Evolutionary conservation across 2,329 filamentous ascomycete species (phyloP).

Genomic region (Diaporthe sp.): DNA sequence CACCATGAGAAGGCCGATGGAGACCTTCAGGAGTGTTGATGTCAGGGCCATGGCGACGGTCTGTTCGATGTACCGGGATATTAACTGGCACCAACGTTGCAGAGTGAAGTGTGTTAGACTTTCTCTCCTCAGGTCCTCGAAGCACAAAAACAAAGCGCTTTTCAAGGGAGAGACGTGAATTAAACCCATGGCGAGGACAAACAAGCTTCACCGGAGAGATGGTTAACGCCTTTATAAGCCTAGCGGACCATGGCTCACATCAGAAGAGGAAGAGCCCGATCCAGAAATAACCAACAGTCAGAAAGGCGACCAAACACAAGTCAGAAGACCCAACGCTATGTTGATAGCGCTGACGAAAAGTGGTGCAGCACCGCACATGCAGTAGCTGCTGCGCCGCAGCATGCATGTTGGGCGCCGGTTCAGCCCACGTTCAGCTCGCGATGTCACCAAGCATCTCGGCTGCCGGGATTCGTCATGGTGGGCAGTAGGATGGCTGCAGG

Average conservation of each 20-base stretch:
- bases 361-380: not conserved
- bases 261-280: not conserved
- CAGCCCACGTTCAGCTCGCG: constrained; percentile 9
- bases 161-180: not conserved
- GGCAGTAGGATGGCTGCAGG: not conserved
- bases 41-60: constrained; percentile 37
- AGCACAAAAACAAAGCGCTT: not conserved
- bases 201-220: not conserved
- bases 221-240: constrained; percentile 12
- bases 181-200: not conserved
- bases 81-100: not conserved
- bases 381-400: not conserved
- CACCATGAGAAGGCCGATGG: constrained; percentile 51
- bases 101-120: not conserved
- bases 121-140: not conserved
- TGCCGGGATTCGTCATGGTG: constrained; percentile 15
- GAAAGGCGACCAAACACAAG: not conserved
- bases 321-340: not conserved
- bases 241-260: constrained; percentile 17
- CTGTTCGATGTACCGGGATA: not conserved
- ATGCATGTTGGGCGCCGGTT: not conserved
- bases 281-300: constrained; percentile 37
- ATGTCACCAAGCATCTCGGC: not conserved
- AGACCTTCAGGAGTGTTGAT: constrained; percentile 42
- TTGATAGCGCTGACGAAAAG: constrained; percentile 35